A percentile compares a stretch with the other conserved stretches of the same genome.
Conservation (phyloP, 2,329 filamentous ascomycete species). For the Moelleriella libera region DNA sequence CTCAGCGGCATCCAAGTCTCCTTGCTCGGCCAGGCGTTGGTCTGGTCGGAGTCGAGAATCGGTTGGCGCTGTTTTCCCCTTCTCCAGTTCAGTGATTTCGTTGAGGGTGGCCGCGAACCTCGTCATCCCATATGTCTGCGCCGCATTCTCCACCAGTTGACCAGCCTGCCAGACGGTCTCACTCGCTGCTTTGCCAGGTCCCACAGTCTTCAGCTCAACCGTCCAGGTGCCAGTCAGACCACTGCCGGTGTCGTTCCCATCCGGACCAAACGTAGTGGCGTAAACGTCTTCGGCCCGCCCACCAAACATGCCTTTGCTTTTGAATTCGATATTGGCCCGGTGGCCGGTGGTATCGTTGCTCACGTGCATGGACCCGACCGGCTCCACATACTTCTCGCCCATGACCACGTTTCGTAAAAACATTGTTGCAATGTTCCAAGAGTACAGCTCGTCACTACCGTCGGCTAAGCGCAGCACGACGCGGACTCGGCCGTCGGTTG, state of each 20-base stretch:
- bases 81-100: constrained; percentile 71
- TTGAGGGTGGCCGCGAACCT: constrained; percentile 77
- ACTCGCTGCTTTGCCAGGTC: constrained; percentile 44
- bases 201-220: constrained; percentile 49
- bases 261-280: constrained; percentile 55
- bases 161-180: constrained; percentile 69
- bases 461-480: constrained; percentile 55
- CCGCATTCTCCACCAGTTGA: constrained; percentile 61
- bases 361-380: constrained; percentile 79
- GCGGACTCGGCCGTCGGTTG: constrained; percentile 76
- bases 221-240: constrained; percentile 81
- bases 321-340: constrained; percentile 81
- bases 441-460: constrained; percentile 66
- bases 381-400: constrained; percentile 95
- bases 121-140: constrained; percentile 77
- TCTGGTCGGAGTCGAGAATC: constrained; percentile 78
- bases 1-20: constrained; percentile 74
- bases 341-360: constrained; percentile 71
- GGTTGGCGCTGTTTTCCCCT: constrained; percentile 60
- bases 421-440: constrained; percentile 75
- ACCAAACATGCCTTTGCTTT: constrained; percentile 92
- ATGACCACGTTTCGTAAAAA: constrained; percentile 95
- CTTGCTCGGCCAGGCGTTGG: constrained; percentile 71
- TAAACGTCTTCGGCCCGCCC: constrained; percentile 82
- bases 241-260: constrained; percentile 51